These are phyloP conservation scores for Microbotryum violaceum DNA, from an alignment of 1,284 basidiomycete species.

Conservation along the genomic window DNA sequence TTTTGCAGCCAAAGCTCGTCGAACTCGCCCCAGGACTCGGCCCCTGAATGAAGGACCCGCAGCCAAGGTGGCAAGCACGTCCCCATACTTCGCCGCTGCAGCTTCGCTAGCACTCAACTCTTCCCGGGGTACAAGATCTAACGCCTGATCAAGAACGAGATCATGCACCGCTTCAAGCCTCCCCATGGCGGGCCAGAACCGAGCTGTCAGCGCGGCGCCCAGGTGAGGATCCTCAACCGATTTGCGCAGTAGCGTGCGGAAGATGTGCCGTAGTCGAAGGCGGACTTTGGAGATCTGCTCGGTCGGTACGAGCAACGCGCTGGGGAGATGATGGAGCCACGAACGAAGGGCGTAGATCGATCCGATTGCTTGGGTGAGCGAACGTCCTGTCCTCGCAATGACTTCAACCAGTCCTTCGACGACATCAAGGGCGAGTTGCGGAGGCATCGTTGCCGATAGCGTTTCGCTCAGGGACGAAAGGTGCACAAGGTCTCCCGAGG, in stretches of 20 bases:
- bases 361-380: slow-evolving; percentile 45
- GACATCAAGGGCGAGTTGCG: slow-evolving; percentile 70
- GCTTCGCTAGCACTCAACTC: slow-evolving; percentile 54
- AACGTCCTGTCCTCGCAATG: slow-evolving; percentile 49
- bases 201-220: slow-evolving; percentile 57
- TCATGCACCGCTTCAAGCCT: slow-evolving; percentile 56
- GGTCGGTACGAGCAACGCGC: slow-evolving; percentile 61
- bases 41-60: slow-evolving; percentile 65
- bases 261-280: slow-evolving; percentile 56
- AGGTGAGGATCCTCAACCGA: slow-evolving; percentile 63
- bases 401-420: slow-evolving; percentile 64
- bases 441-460: slow-evolving; percentile 62
- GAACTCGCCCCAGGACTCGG: slow-evolving; percentile 64
- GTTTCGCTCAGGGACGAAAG: slow-evolving; percentile 60
- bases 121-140: slow-evolving; percentile 52
- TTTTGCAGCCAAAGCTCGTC: slow-evolving; percentile 50
- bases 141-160: slow-evolving; percentile 13
- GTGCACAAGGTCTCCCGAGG: slow-evolving; percentile 61
- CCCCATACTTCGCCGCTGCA: slow-evolving; percentile 60
- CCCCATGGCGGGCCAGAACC: slow-evolving; percentile 66
- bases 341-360: slow-evolving; percentile 73
- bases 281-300: slow-evolving; percentile 39
- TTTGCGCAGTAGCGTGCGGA: slow-evolving; percentile 65
- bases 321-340: slow-evolving; percentile 71
- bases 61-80: slow-evolving; percentile 63